Evolutionary conservation across 805 yeast genomes (phyloP), one percentile per base, ranked within the genome.

Genomic region (Debaryomyces hansenii): DNA sequence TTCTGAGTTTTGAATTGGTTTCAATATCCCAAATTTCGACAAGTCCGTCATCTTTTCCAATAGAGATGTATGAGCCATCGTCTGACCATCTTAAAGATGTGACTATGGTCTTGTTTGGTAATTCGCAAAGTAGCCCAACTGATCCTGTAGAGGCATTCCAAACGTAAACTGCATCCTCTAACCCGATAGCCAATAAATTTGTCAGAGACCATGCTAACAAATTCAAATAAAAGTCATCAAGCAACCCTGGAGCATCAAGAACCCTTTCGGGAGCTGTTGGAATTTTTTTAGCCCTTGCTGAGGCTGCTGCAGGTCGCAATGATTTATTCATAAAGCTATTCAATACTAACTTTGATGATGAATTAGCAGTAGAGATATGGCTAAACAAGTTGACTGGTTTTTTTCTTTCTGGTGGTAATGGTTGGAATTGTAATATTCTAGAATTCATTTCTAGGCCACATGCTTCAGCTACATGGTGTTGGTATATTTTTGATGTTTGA

Each of bases 11-110:
- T n/a, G 84, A 65, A 54, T 76, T 78, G 5, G 86, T 79, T 55
- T 87, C 96, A 21, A 87, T 84, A 66, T 94, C 98, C 97, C 97
- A 94, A 47, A 94, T 85, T 67, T 92, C 97, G 16, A 90, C 74
- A 11, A 80, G 71, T 0, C 99, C 98, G 56, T 88, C 87, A 41
- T 83, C 85, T 53, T 81, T 78, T 7, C 97, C 97, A 14, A 94
- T 80, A 0, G 96, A 84, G 15, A 94, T 72, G 59, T 90, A 90
- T 14, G 85, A 81, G 2, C 96, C 94, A 63, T 91, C 97, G 31
- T 85, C 87, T 4, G 96, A 86, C 98, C 98, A 94, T 53, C 83
- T 78, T 4, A 94, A 75, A 14, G 96, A 85, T 1, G 91, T 74
- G 5, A 88, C 84, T 38, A 74, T 56, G 7, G 75, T 67, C 43